Base-by-base conservation (phyloP, 768 basidiomycete species). In the Omphalotus guepiniiformis region DNA sequence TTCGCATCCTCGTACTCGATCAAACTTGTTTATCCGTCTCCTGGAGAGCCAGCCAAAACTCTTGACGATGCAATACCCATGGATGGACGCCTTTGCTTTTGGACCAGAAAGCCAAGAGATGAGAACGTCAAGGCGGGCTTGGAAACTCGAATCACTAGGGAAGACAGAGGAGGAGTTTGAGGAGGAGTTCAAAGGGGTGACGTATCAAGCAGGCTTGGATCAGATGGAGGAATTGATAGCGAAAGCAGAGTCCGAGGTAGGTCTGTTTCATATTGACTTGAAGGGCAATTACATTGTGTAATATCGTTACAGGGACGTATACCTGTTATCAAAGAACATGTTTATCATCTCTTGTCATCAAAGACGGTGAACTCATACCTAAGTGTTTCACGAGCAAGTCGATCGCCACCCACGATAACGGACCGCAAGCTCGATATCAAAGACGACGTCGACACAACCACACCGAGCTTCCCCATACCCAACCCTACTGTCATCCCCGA, bases 1-100 rank as follows among this genome's bases (percentile, higher is more conserved):
- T 22, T 36, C 35, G 21, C 45, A 47, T 27, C 45, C 45, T 47
- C 45, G 45, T 12, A 47, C 45, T 12, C 25, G 45, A 47, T 37
- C 45, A 18, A 47, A 47, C 36, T 26, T 47, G n/a, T 38, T 47
- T 25, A 26, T 36, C 6, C 45, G 45, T 26, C 23, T 47, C 19
- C 28, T 36, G 36, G 35, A 47, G 29, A 47, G 16, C 35, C 45
- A 47, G 19, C 34, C 34, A 22, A 28, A 47, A 12, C 30, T 47
- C 23, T 15, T 39, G 27, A 16, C 22, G 19, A 39, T 22, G 37
- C 46, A 47, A 19, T 47, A 47, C 28, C 46, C 46, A 15, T 47
- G 38, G 13, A 39, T 39, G 37, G 21, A 37, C n/a, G 35, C 37
- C 6, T 47, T 38, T 26, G 21, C 18, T n/a, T 23, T n/a, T 7